A percentile compares a stretch with the other conserved stretches of the same genome.
Conservation (phyloP, 2,329 filamentous ascomycete genomes). For the Colletotrichum sp. region DNA sequence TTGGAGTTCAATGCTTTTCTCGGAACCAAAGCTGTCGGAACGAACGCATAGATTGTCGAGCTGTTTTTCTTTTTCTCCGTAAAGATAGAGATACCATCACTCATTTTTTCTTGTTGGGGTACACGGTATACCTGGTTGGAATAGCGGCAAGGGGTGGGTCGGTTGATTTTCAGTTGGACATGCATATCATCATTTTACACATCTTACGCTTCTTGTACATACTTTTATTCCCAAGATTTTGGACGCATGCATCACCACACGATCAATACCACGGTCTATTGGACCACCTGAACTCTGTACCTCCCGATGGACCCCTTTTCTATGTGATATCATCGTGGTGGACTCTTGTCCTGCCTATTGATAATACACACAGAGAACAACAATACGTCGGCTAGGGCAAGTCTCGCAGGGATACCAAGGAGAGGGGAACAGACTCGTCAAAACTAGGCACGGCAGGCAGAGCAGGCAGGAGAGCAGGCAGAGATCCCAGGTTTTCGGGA, state of each 20-base stretch:
- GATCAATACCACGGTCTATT: background rate
- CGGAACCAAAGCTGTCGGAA: background rate
- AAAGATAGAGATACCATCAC: slow-evolving; percentile 2
- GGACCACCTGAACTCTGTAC: background rate
- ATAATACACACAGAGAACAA: background rate
- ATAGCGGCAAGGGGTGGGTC: background rate
- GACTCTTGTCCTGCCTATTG: background rate
- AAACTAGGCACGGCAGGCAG: background rate
- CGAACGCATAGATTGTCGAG: background rate
- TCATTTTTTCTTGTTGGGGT: background rate
- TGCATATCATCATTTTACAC: background rate
- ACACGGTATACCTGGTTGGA: background rate
- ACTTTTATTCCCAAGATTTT: background rate
- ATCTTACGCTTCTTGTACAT: slow-evolving; percentile 6
- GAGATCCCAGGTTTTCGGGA: slow-evolving; percentile 6
- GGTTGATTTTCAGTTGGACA: background rate
- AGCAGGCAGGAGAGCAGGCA: background rate
- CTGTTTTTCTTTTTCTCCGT: background rate
- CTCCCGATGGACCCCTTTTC: background rate
- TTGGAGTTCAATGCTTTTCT: background rate
- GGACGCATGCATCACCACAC: background rate
- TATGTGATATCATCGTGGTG: background rate
- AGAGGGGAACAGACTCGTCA: background rate
- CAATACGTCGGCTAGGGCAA: background rate
- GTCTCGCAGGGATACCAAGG: background rate